Percentiles rank a stretch among this genome's conserved stretches.
These are phyloP conservation scores for Aspergillus heteromorphus DNA, from an alignment of 495 filamentous ascomycete species.

Conservation along the genomic window DNA sequence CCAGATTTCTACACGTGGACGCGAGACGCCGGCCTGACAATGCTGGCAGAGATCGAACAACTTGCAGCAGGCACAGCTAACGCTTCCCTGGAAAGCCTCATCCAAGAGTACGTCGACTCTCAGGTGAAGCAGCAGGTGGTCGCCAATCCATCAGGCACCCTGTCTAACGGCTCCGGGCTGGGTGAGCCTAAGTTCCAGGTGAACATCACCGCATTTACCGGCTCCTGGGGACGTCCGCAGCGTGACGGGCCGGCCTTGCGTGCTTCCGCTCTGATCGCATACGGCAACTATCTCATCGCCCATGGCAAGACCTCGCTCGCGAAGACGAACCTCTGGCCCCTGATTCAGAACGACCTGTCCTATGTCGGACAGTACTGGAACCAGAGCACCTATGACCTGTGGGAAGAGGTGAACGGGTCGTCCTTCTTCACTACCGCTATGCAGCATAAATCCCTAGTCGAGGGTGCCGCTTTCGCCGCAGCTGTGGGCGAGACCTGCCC, in stretches of 20 bases:
- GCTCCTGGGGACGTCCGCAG: conserved; percentile 66
- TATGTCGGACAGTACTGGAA: conserved; percentile 71
- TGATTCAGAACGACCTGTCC: conserved; percentile 61
- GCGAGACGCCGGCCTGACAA: conserved; percentile 61
- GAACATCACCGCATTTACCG: conserved; percentile 54
- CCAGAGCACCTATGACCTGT: conserved; percentile 51
- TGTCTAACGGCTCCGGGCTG: conserved; percentile 36
- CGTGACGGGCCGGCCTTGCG: conserved; percentile 66
- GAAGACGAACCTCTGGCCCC: conserved; percentile 50
- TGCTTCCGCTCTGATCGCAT: conserved; percentile 53
- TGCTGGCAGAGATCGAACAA: conserved; percentile 55
- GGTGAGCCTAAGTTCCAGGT: conserved; percentile 48
- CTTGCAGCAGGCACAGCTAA: conserved; percentile 53
- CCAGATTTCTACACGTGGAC: conserved; percentile 61
- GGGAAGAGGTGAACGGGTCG: conserved; percentile 61
- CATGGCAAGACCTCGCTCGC: conserved; percentile 16
- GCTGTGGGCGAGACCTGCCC: conserved; percentile 35
- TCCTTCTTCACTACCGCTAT: conserved; percentile 57
- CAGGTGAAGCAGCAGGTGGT: conserved; percentile 59
- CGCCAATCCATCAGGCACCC: conserved; percentile 53
- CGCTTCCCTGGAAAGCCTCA: conserved; percentile 41
- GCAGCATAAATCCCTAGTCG: conserved; percentile 52
- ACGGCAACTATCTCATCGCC: conserved; percentile 35
- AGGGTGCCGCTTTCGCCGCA: conserved; percentile 54
- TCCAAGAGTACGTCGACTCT: conserved; percentile 50